Evolutionary conservation across 345 rosid genomes (phyloP), one percentile per base, ranked within the genome.

Genomic region (Ceriops zippeliana): DNA sequence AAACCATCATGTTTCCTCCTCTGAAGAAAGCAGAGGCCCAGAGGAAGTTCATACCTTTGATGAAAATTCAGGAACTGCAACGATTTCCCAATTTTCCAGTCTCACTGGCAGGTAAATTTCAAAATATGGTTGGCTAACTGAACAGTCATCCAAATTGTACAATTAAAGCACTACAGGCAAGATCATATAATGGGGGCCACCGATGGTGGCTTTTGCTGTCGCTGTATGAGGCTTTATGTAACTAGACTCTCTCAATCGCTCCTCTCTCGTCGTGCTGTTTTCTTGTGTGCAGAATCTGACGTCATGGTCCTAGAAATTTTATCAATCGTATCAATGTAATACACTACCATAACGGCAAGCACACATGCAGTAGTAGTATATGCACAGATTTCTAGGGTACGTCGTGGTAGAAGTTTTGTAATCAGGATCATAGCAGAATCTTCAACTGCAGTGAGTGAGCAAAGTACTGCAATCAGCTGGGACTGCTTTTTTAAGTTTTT

Each of bases 301-400:
- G 68, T 58, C 66, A 15, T 49, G 56, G 58, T 31, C 59, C 51
- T 30, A 32, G n/a, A 46, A 24, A 65, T 60, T n/a, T 74, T 69
- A 38, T 38, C 11, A 10, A 38, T 38, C 47, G 13, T 38, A 10
- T 38, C 61, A 68, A 63, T 20, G 47, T 66, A 51, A 27, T n/a
- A 38, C 42, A 65, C 6, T 31, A 10, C 38, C 42, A 62, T 26
- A 62, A 62, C 27, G 34, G 51, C 21, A 52, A 30, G 67, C 35
- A 62, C 38, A 64, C 61, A 63, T 74, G 52, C 78, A 42, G 70
- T 9, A 65, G 70, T 3, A 28, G 30, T 61, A 51, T 32, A 65
- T 38, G 13, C 13, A 11, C 47, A 62, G 51, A 35, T 34, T 61
- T 34, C 66, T 72, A 49, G 11, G 4, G 3, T 9, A 38, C 15